Conservation (phyloP, 352 stramenopile species). For the Phytopythium helicoides region DNA sequence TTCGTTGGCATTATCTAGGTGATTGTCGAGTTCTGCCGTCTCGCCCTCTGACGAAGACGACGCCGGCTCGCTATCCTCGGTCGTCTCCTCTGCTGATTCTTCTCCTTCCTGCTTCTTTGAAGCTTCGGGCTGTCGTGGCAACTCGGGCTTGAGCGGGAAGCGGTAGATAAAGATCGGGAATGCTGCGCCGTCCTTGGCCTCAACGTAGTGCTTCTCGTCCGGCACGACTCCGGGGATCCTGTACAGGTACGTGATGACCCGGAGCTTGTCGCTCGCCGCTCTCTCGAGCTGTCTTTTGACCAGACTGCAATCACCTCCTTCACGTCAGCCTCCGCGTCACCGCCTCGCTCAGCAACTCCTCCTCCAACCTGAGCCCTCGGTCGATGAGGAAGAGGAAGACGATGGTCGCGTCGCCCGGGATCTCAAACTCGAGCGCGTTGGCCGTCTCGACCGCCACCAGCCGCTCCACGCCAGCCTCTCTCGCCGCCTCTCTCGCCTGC, state of each 20-base stretch:
- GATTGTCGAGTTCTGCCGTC: too few species aligned
- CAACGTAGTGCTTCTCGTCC: constrained; percentile 47
- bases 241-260: constrained; percentile 82
- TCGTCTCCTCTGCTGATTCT: background rate
- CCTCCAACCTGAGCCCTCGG: constrained; percentile 53
- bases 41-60: too few species aligned
- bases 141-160: constrained; percentile 27
- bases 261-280: constrained; percentile 18
- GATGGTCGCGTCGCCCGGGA: constrained; percentile 53
- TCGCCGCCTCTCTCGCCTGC: constrained; percentile 21
- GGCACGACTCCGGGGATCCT: constrained; percentile 39
- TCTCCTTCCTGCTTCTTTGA: background rate
- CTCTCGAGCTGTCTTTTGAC: constrained; percentile 39
- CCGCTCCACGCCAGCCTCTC: constrained; percentile 27
- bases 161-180: constrained; percentile 81
- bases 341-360: too few species aligned
- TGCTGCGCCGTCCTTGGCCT: constrained; percentile 27
- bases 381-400: constrained; percentile 84
- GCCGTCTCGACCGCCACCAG: constrained; percentile 64
- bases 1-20: background rate
- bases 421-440: constrained; percentile 73
- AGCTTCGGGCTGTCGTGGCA: background rate
- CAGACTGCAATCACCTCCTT: too few species aligned
- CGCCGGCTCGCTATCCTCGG: too few species aligned
- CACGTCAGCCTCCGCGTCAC: background rate